Conservation (phyloP, 495 filamentous ascomycete species). For the Barbatosphaeria neglecta region DNA sequence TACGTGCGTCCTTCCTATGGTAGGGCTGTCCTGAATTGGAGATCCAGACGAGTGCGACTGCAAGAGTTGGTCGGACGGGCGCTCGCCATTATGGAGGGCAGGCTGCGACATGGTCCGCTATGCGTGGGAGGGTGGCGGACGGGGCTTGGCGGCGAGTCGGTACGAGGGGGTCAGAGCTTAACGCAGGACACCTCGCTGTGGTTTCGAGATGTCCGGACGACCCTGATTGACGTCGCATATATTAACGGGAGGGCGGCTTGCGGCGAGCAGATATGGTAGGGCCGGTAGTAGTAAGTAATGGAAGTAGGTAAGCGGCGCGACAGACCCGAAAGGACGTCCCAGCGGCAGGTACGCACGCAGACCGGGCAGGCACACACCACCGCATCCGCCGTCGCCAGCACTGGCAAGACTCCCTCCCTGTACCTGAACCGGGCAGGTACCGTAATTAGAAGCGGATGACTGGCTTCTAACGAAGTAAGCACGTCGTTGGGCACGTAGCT, state of each 20-base stretch:
- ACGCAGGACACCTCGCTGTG: constrained; percentile 24
- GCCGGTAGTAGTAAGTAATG: not conserved
- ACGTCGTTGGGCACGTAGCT: too few species aligned
- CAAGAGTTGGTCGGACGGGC: constrained; percentile 17
- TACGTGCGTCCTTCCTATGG: constrained; percentile 21
- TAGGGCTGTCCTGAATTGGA: constrained; percentile 26
- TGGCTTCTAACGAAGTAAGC: too few species aligned
- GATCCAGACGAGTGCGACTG: constrained; percentile 16
- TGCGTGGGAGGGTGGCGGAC: constrained; percentile 12
- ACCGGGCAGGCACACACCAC: too few species aligned
- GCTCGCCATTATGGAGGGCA: constrained; percentile 26
- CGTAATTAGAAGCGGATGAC: too few species aligned
- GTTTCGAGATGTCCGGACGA: constrained; percentile 36
- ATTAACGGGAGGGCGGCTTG: constrained; percentile 7
- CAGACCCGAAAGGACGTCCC: not conserved
- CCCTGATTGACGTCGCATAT: constrained; percentile 40
- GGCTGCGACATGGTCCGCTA: constrained; percentile 35
- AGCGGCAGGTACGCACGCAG: not conserved
- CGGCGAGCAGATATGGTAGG: not conserved
- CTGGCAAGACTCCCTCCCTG: too few species aligned
- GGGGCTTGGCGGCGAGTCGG: constrained; percentile 17
- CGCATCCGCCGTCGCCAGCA: too few species aligned
- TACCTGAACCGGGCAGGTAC: too few species aligned
- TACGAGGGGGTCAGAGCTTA: constrained; percentile 21
- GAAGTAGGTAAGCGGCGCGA: not conserved